Evolutionary conservation across 495 filamentous ascomycete genomes (phyloP).

Genomic region (Aspergillus hancockii): DNA sequence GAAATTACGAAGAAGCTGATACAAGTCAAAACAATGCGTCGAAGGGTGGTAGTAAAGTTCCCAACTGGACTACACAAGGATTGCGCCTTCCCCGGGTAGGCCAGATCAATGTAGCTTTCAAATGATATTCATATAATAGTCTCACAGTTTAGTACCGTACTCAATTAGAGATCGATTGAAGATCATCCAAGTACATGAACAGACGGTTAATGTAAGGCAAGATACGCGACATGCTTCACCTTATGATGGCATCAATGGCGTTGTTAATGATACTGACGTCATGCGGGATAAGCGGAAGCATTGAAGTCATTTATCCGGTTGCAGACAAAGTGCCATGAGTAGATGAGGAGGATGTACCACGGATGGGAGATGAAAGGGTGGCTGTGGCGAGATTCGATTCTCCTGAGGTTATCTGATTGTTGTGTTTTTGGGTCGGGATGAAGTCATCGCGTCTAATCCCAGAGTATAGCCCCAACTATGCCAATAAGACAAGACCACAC

Average conservation of each 20-base stretch:
- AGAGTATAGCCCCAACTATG: background rate
- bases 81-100: slow-evolving; percentile 15
- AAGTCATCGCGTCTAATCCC: background rate
- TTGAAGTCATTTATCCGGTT: slow-evolving; percentile 25
- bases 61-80: background rate
- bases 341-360: background rate
- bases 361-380: background rate
- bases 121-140: background rate
- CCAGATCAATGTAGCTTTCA: background rate
- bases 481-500: no score
- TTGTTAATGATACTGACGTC: slow-evolving; percentile 22
- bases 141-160: background rate
- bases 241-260: slow-evolving; percentile 7
- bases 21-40: background rate
- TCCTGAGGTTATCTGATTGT: background rate
- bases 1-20: background rate
- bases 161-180: background rate
- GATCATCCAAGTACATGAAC: background rate
- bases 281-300: slow-evolving; percentile 19
- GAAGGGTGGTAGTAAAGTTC: background rate
- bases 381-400: background rate
- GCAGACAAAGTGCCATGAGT: background rate
- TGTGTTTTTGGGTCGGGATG: background rate
- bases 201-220: slow-evolving; percentile 1
- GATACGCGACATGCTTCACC: background rate